Base-by-base conservation (phyloP, 257 asterid species). In the Primulina huaijiensis region DNA sequence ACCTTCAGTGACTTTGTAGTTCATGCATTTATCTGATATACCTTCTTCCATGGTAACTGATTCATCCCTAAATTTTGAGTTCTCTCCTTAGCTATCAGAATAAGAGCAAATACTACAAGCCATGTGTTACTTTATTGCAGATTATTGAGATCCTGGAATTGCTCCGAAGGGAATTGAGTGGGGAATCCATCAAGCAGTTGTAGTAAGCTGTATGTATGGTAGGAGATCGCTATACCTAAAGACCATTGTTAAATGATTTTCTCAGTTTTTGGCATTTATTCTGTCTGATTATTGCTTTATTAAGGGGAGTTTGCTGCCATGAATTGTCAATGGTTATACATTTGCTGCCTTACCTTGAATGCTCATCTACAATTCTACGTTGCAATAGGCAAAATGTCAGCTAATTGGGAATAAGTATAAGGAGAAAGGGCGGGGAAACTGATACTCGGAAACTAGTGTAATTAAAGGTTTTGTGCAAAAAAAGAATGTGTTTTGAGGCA, bases 131-230 rank as follows among this genome's bases (percentile, higher is more conserved):
- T 16, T 65, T 10, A 40, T 56, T 74, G 76, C 86, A 93, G 98
- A 82, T 93, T 71, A 69, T 83, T 37, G 96, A 93, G 81, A 85
- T 80, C 77, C 95, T 86, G 56, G 83, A 85, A 83, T 85, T 93
- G 74, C 86, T 93, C 71, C 86, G 84, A 76, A 84, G 91, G 80
- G 96, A 93, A 81, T 73, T 93, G 84, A 86, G 81, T 71, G 94
- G 97, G 77, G 95, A 84, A 78, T 80, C 88, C 67, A 79, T 78
- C 46, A 84, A 75, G 76, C 73, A 68, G 37, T 25, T 50, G 30
- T 77, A 81, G 76, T 61, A 68, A 64, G 25, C 78, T 68, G 71
- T 62, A 16, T 65, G 10, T 68, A 55, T 65, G 84, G 84, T 83
- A 72, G 67, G 71, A 76, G 62, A 38, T 20, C 38, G 29, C 19